Evolutionary conservation across 2,329 filamentous ascomycete genomes (phyloP).

Genomic region (Microsporum canis): DNA sequence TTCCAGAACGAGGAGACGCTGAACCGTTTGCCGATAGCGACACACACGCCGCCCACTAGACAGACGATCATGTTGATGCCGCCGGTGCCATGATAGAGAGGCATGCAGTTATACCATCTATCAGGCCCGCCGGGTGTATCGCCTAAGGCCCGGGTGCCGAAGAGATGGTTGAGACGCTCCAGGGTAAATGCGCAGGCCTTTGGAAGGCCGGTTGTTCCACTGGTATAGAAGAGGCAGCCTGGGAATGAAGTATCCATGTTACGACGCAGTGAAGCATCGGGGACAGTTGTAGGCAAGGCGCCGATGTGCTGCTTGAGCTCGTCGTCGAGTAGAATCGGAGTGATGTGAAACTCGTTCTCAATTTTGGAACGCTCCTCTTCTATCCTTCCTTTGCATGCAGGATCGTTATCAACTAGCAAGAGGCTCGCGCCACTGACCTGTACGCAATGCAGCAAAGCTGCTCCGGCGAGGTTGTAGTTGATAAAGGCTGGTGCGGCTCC

Average conservation of each 20-base stretch:
- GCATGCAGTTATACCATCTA: slow-evolving; percentile 67
- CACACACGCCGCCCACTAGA: slow-evolving; percentile 40
- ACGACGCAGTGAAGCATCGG: slow-evolving; percentile 45
- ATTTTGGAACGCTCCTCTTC: slow-evolving; percentile 41
- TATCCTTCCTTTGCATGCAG: slow-evolving; percentile 45
- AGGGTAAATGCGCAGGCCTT: slow-evolving; percentile 57
- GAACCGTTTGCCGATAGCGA: slow-evolving; percentile 43
- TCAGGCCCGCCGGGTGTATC: slow-evolving; percentile 34
- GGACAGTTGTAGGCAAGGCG: slow-evolving; percentile 40
- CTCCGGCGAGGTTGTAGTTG: slow-evolving; percentile 56
- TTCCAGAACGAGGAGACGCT: slow-evolving; percentile 59
- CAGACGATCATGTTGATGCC: slow-evolving; percentile 47
- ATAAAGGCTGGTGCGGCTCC: slow-evolving; percentile 60
- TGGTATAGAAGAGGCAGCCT: slow-evolving; percentile 59
- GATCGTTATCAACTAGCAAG: slow-evolving; percentile 49
- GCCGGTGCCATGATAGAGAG: slow-evolving; percentile 64
- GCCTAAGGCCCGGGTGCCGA: slow-evolving; percentile 25
- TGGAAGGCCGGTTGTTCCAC: slow-evolving; percentile 63
- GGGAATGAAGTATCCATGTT: slow-evolving; percentile 44
- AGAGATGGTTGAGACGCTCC: slow-evolving; percentile 34
- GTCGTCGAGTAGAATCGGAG: slow-evolving; percentile 43
- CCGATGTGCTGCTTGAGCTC: slow-evolving; percentile 39
- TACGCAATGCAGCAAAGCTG: slow-evolving; percentile 55
- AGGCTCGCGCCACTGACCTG: slow-evolving; percentile 46
- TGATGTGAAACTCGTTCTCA: slow-evolving; percentile 47